Conservation (phyloP, 2,329 filamentous ascomycete genomes). For the Coniosporium tulheliwenetii region DNA sequence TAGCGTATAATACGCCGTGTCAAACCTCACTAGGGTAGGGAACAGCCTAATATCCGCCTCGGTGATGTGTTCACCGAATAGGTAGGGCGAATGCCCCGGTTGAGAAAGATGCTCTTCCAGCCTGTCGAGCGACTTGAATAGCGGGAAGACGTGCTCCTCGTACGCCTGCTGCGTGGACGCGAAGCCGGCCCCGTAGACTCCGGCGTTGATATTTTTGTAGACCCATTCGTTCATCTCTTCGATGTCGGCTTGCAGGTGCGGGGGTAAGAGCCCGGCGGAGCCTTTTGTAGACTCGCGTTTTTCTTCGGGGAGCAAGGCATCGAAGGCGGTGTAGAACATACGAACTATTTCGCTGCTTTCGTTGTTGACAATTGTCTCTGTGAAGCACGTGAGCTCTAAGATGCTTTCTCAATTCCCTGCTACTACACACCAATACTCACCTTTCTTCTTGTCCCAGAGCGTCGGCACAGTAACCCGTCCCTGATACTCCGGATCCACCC, state of each 20-base stretch:
- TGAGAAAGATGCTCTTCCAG: constrained; percentile 54
- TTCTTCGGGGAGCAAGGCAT: constrained; percentile 11
- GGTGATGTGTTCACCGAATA: constrained; percentile 62
- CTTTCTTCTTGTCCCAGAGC: constrained; percentile 51
- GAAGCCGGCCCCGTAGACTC: constrained; percentile 53
- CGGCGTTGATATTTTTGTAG: constrained; percentile 45
- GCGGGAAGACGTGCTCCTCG: constrained; percentile 50
- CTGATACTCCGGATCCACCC: constrained; percentile 47
- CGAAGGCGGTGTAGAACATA: constrained; percentile 17
- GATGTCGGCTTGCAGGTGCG: constrained; percentile 47
- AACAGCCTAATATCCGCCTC: constrained; percentile 67
- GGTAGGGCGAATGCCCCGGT: constrained; percentile 42
- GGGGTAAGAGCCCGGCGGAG: constrained; percentile 51
- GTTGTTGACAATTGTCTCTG: constrained; percentile 17
- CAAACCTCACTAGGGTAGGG: constrained; percentile 58
- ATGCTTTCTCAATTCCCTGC: too few relatives aligned
- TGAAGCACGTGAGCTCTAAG: too few relatives aligned
- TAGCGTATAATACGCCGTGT: constrained; percentile 70
- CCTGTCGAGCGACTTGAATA: constrained; percentile 66
- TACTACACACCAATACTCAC: not conserved
- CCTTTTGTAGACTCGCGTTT: not conserved
- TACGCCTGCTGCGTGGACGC: constrained; percentile 74
- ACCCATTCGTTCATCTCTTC: constrained; percentile 70
- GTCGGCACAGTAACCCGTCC: constrained; percentile 74
- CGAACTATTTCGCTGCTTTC: constrained; percentile 18